Evolutionary conservation across 139 green algal genomes (phyloP).

Genomic region (Chlorella sp.): DNA sequence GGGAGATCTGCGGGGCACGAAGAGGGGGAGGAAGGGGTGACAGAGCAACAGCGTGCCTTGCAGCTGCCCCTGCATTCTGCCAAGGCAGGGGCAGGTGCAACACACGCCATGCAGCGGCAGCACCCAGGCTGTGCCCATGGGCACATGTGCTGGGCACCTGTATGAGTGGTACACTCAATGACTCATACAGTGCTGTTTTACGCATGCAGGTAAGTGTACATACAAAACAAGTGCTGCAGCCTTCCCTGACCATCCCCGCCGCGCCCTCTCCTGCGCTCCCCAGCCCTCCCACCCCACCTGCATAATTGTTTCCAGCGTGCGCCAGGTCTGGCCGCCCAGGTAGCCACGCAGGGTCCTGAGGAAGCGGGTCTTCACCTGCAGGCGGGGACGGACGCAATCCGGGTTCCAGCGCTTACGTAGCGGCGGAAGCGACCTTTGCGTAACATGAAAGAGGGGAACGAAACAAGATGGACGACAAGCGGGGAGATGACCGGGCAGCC

Average conservation of each 20-base stretch:
- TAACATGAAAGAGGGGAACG: background rate
- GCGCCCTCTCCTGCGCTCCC: background rate
- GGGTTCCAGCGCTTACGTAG: background rate
- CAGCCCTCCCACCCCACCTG: background rate
- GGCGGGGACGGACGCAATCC: background rate
- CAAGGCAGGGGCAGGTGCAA: background rate
- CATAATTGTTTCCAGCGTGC: constrained; percentile 15
- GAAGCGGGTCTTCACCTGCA: constrained; percentile 6
- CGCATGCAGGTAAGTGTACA: too few relatives aligned
- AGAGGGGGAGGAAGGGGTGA: background rate
- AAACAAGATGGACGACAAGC: background rate
- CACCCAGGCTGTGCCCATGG: too few relatives aligned
- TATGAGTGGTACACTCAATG: too few relatives aligned
- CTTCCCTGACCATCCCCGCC: too few relatives aligned
- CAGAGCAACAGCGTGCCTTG: background rate
- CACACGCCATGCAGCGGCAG: background rate
- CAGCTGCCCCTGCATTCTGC: background rate
- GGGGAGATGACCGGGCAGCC: background rate
- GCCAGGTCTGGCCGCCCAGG: constrained; percentile 14
- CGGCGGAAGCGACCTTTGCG: too few relatives aligned
- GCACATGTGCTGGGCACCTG: too few relatives aligned
- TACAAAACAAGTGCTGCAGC: too few relatives aligned
- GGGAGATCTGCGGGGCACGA: background rate
- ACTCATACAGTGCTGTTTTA: too few relatives aligned
- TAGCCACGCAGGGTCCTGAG: constrained; percentile 19